Base-by-base conservation (phyloP, 148 eudicot species). In the Fagopyrum tataricum region DNA sequence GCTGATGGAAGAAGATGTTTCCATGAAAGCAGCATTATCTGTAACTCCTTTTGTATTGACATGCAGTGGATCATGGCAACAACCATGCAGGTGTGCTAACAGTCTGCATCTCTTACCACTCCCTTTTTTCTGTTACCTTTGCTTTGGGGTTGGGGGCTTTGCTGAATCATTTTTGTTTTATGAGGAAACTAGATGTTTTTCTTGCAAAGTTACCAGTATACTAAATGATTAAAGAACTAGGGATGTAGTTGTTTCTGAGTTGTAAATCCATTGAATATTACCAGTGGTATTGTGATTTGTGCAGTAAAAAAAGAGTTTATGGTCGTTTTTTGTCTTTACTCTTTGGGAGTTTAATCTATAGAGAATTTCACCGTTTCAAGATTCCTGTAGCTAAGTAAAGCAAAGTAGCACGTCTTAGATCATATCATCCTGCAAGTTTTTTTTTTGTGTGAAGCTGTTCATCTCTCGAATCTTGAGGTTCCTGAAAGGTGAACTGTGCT, bases 1-100 rank as follows among this genome's bases (percentile, higher is more conserved):
- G 81, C 79, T 95, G 80, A 81, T 84, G 76, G 88, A 84, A 72
- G 96, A 88, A 81, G 92, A 95, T 80, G 78, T 55, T 75, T 84
- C 97, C 75, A 74, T 84, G 79, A 92, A 78, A 84, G 72, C 78
- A 66, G 87, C 79, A 73, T 77, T 95, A 66, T 90, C 90, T 20
- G 17, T 18, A 40, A 82, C 82, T 69, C 91, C 99, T 79, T 95
- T 92, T 89, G 97, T 95, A 76, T 84, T 87, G 79, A 83, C 96
- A 72, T 75, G 85, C 80, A 79, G 82, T 78, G 96, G 96, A 80
- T 72, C 85, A 44, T 95, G 97, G 96, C 88, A 80, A 80, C 94
- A 92, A 82, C 99, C 99, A 61, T 86, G 81, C 76, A 87, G 99
- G 99, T 95, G 73, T 67, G 82, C 77, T 26, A 23, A 15, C 23